phyloP scores from a whole-genome alignment of 495 filamentous ascomycete genomes.

The Cenococcum geophilum region DNA sequence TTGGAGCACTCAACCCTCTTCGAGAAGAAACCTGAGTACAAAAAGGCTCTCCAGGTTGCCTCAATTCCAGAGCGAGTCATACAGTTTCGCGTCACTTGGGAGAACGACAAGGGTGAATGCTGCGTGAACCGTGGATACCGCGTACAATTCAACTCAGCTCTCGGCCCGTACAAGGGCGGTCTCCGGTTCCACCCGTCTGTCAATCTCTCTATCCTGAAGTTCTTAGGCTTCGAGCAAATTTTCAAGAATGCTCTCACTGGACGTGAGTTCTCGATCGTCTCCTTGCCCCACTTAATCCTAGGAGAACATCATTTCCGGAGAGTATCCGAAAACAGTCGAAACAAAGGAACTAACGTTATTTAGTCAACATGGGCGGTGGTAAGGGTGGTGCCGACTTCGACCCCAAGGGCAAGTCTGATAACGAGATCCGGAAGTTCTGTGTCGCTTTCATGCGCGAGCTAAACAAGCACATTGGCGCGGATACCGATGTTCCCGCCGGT shows the following conservation, averaged over 20 bases:
- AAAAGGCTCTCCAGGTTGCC: slow-evolving; percentile 78
- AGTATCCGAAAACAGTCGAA: not conserved
- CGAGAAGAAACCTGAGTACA: slow-evolving; percentile 87
- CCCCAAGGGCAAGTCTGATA: slow-evolving; percentile 96
- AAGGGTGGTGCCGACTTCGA: slow-evolving; percentile 99
- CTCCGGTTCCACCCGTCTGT: slow-evolving; percentile 93
- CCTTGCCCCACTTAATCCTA: not conserved
- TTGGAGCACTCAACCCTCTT: slow-evolving; percentile 93
- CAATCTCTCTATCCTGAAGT: slow-evolving; percentile 96
- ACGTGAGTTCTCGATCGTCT: slow-evolving; percentile 50
- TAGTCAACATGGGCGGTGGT: slow-evolving; percentile 94
- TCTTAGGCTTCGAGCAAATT: slow-evolving; percentile 98
- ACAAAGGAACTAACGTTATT: slow-evolving; percentile 1
- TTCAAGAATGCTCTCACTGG: slow-evolving; percentile 99
- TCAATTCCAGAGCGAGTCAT: slow-evolving; percentile 93
- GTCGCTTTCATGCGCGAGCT: slow-evolving; percentile 93
- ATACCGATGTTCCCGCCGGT: slow-evolving; percentile 91
- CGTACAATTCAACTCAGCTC: slow-evolving; percentile 97
- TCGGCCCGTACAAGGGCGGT: slow-evolving; percentile 97
- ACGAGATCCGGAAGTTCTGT: slow-evolving; percentile 97
- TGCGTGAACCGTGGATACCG: slow-evolving; percentile 96
- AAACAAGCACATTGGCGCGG: slow-evolving; percentile 88
- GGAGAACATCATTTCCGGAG: not conserved
- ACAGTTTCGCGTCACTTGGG: slow-evolving; percentile 97
- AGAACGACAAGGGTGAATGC: slow-evolving; percentile 80